A percentile compares a stretch with the other conserved stretches of the same genome.
Evolutionary conservation across 1,284 basidiomycete species (phyloP).

Genomic region (Puccinia coronata): DNA sequence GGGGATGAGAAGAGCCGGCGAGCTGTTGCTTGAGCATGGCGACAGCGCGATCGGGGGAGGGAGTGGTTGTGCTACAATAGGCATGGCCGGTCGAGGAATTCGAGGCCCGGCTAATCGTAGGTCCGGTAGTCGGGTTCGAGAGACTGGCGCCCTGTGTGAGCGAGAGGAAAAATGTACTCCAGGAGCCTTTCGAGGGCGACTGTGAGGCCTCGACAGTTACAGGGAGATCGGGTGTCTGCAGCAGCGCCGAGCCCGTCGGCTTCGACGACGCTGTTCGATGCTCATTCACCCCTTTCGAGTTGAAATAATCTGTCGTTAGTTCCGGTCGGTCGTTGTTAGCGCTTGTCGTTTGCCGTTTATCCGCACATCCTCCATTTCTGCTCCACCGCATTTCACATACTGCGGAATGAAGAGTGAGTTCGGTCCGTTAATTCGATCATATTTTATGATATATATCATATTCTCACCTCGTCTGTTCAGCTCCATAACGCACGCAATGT

Average conservation of each 20-base stretch:
- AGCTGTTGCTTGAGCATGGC: slow-evolving; percentile 41
- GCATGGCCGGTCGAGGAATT: slow-evolving; percentile 11
- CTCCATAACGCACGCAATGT: slow-evolving; percentile 45
- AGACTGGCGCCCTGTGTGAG: slow-evolving; percentile 30
- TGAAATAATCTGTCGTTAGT: slow-evolving; percentile 38
- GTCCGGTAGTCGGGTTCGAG: not conserved
- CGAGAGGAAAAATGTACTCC: slow-evolving; percentile 46
- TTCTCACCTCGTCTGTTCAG: slow-evolving; percentile 39
- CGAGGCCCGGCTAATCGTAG: not conserved
- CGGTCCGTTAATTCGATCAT: not conserved
- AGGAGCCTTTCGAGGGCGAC: slow-evolving; percentile 44
- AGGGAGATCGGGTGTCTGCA: slow-evolving; percentile 14
- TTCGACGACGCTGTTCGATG: not conserved
- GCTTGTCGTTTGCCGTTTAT: not conserved
- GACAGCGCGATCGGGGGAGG: slow-evolving; percentile 39
- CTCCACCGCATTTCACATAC: not conserved
- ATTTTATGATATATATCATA: not conserved
- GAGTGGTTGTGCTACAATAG: slow-evolving; percentile 9
- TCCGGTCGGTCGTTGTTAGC: not conserved
- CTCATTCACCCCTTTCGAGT: slow-evolving; percentile 18
- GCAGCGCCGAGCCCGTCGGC: not conserved
- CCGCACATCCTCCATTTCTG: not conserved
- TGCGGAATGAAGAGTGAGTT: not conserved
- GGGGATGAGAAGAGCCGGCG: slow-evolving; percentile 3
- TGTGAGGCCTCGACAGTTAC: slow-evolving; percentile 20